These are phyloP conservation scores for Tuber magnatum DNA, from an alignment of 495 filamentous ascomycete species.

Conservation along the genomic window DNA sequence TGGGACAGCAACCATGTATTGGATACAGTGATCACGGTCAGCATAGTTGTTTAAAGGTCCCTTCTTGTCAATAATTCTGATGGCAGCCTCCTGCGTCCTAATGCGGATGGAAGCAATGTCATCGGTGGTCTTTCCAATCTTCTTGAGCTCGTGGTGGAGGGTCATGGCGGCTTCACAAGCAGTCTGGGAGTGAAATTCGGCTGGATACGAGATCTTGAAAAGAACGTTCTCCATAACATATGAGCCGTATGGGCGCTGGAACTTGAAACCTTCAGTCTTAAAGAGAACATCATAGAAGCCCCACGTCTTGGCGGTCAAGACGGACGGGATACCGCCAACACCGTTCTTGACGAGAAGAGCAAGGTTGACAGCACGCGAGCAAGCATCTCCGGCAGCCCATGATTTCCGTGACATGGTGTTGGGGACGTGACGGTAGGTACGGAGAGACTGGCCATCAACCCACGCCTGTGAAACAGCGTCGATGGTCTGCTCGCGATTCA, in stretches of 20 bases:
- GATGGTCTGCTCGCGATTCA: constrained; percentile 81
- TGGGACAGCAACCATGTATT: constrained; percentile 98
- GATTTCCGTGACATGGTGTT: constrained; percentile 99
- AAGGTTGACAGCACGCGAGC: constrained; percentile 91
- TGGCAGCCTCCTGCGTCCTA: constrained; percentile 94
- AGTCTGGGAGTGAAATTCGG: constrained; percentile 98
- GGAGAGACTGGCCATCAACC: constrained; percentile 91
- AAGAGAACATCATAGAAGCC: constrained; percentile 98
- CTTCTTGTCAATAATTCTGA: constrained; percentile 99
- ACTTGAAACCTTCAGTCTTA: constrained; percentile 88
- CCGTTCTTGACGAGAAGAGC: constrained; percentile 88
- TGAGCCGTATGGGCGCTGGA: constrained; percentile 91
- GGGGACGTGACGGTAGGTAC: constrained; percentile 92
- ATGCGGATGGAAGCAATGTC: constrained; percentile 91
- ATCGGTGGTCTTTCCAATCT: constrained; percentile 79
- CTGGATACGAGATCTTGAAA: constrained; percentile 86
- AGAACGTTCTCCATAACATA: constrained; percentile 99
- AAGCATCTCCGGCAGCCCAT: constrained; percentile 97
- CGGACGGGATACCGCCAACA: constrained; percentile 71
- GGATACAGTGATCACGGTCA: constrained; percentile 97
- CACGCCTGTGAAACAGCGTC: constrained; percentile 95
- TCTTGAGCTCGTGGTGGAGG: constrained; percentile 72
- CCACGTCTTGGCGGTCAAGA: constrained; percentile 88
- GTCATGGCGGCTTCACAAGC: constrained; percentile 90
- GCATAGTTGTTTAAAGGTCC: constrained; percentile 99